Evolutionary conservation across 2,329 filamentous ascomycete species (phyloP).

Genomic region (Chaetomium olivaceum): DNA sequence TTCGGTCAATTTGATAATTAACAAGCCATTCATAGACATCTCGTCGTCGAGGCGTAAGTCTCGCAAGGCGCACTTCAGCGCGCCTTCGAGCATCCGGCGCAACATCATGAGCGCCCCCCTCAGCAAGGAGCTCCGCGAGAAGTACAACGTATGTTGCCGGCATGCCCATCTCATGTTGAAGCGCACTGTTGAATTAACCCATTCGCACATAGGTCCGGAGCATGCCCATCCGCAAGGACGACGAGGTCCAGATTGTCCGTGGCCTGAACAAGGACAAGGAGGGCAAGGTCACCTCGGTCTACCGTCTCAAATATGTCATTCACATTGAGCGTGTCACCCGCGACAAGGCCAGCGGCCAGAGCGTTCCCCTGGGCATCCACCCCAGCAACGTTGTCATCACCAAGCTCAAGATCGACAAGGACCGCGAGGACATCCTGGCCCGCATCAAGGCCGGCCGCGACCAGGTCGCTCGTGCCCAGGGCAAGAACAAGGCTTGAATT

Average conservation of each 20-base stretch:
- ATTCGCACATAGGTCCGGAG: constrained; percentile 70
- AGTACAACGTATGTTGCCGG: constrained; percentile 83
- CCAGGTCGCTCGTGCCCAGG: constrained; percentile 70
- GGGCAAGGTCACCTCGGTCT: constrained; percentile 97
- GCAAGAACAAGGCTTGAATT: constrained; percentile 47
- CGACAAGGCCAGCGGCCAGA: constrained; percentile 97
- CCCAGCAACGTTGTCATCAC: constrained; percentile 97
- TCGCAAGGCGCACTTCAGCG: constrained; percentile 97
- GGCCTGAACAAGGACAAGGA: constrained; percentile 96
- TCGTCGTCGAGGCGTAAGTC: constrained; percentile 94
- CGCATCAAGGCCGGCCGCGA: constrained; percentile 80
- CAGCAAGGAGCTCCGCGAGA: constrained; percentile 95
- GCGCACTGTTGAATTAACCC: not conserved
- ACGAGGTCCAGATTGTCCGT: constrained; percentile 90
- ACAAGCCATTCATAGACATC: constrained; percentile 50
- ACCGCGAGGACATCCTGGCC: constrained; percentile 85
- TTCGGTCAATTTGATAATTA: constrained; percentile 22
- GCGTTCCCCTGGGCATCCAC: constrained; percentile 90
- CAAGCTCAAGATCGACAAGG: constrained; percentile 98
- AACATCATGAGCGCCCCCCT: constrained; percentile 96
- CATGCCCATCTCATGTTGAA: not conserved
- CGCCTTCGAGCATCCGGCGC: constrained; percentile 90
- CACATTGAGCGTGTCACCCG: constrained; percentile 96
- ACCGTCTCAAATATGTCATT: constrained; percentile 96
- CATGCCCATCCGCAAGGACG: constrained; percentile 97